Base-by-base conservation (phyloP, 192 early-diverging fungal genomes). In the Gaertneriomyces sp. region DNA sequence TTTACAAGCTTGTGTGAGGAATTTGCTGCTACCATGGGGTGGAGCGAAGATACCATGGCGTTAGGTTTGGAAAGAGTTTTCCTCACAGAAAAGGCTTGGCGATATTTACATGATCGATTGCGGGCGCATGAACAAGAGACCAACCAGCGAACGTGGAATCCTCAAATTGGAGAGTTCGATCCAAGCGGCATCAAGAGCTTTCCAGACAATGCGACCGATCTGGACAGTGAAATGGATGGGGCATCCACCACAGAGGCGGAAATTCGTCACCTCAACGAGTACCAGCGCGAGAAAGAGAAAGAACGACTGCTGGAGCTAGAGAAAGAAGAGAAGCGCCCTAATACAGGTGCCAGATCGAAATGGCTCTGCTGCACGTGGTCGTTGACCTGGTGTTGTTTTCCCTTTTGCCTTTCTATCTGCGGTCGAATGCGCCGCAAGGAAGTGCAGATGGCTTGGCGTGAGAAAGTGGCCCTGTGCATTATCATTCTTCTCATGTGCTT, bases 371-470 rank as follows among this genome's bases (percentile, higher is more conserved):
- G 82, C 46, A 88, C 87, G n/a, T 90, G 90, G 85, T 73, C 76
- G 19, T 72, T 88, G 61, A 93, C 92, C 6, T 93, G 89, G 86
- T 90, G 86, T 77, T 87, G 88, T 44, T 88, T 83, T 6, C 77
- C 83, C 7, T 80, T 68, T 41, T 71, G 73, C 56, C 74, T 91
- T 17, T 62, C 66, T 4, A 64, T 63, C 19, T 74, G 83, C 59
- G 89, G 86, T 20, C 79, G 84, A 42, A 89, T 93, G 89, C 87
- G 79, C 57, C 85, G 89, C 50, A 78, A 88, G 53, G 91, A 95
- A 70, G 78, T 93, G 9, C 90, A 84, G 56, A 91, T 93, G 86
- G 93, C 93, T 14, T 95, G 93, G 93, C 82, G 93, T 52, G 93
- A 95, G 76, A 95, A 95, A 74, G 82, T 98, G 3, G 87, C 95